phyloP scores from a whole-genome alignment of 2,329 filamentous ascomycete species.

The Diaporthe helianthi region DNA sequence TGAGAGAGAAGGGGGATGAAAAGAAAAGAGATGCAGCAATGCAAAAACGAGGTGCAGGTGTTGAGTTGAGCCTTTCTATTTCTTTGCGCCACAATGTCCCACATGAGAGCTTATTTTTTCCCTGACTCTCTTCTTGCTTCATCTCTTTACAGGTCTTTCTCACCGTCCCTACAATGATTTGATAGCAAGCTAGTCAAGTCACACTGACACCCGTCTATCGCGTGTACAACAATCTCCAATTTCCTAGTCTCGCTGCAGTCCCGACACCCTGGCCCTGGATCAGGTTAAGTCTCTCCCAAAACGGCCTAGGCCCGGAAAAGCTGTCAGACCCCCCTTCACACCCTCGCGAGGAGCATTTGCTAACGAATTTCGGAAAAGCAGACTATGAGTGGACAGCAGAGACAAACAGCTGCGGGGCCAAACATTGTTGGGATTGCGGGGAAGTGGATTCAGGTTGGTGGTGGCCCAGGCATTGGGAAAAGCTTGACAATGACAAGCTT shows the following conservation, averaged over 20 bases:
- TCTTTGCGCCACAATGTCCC: not conserved
- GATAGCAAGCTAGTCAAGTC: not conserved
- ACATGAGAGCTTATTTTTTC: not conserved
- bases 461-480: not conserved
- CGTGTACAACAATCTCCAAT: not conserved
- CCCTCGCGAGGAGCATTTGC: not conserved
- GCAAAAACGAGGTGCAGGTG: not conserved
- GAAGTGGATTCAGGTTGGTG: not conserved
- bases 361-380: not conserved
- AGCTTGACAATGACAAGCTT: constrained; percentile 18
- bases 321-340: not conserved
- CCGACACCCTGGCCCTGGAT: not conserved
- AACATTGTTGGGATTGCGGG: not conserved
- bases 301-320: not conserved
- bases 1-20: not conserved
- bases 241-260: not conserved
- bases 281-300: not conserved
- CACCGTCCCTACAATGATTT: not conserved
- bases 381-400: not conserved
- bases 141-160: not conserved
- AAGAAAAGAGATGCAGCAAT: not conserved
- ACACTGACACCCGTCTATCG: not conserved
- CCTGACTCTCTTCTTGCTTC: not conserved
- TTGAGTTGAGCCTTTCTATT: not conserved
- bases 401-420: not conserved